Base-by-base conservation (phyloP, 2,329 filamentous ascomycete genomes). In the Microascus cirrosus region DNA sequence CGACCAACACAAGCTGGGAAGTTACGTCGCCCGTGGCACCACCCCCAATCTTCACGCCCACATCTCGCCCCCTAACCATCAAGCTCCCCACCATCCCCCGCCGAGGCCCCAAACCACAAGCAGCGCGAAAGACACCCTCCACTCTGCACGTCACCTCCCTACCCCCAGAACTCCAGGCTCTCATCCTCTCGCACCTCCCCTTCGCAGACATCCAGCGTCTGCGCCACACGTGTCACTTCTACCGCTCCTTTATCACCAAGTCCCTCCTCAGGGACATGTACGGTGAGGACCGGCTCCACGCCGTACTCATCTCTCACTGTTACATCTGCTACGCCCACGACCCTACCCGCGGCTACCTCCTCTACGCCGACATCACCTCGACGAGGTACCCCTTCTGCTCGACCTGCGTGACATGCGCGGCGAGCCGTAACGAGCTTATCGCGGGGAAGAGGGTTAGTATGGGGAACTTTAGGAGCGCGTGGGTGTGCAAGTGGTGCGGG, bases 401-500 rank as follows among this genome's bases (percentile, higher is more conserved):
- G 59, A 66, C 67, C 32, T 77, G 75, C 57, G 63, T 77, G 54
- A 62, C 65, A 24, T 78, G 75, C 59, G 68, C 72, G 10, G 64
- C 71, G 15, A 63, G 63, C 18, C 60, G 62, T 4, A 63, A 67
- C 13, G 73, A 74, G 7, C 68, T 72, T 8, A 63, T 65, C 20
- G 67, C 74, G 3, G 74, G 74, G 5, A 62, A 63, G n/a, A 66
- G 64, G 61, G 67, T 74, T n/a, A 62, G 62, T 0, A 66, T 77
- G 50, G 73, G 67, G 6, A 72, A 71, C 51, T 63, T 63, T 20
- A 61, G 63, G 11, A 63, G 61, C 4, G 67, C 70, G 32, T 75
- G 69, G 66, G 66, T 74, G 12, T 78, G 75, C 52, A 69, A 74
- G 7, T 77, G 73, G 68, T 77, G 75, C 63, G 74, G 75, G 0